phyloP scores from a whole-genome alignment of 2,329 filamentous ascomycete genomes.

The Sporothrix euskadiensis region DNA sequence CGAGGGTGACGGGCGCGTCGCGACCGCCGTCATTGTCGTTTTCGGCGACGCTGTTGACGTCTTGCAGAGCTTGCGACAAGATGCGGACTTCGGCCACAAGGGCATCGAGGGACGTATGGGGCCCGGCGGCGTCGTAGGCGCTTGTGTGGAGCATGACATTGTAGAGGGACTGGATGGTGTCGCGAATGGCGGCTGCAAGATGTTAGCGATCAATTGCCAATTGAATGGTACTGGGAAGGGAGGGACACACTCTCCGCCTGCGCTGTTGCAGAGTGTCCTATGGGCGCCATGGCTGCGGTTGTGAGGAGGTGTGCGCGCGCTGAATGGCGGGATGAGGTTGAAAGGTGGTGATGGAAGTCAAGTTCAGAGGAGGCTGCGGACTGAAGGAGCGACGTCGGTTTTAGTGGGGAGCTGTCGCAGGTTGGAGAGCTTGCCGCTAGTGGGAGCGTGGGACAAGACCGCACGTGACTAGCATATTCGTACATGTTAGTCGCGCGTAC shows the following conservation, averaged over 20 bases:
- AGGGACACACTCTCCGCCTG: slow-evolving; percentile 30
- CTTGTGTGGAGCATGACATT: slow-evolving; percentile 63
- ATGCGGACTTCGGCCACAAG: slow-evolving; percentile 56
- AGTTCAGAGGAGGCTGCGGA: not conserved
- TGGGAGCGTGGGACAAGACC: not conserved
- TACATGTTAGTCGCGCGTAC: no score
- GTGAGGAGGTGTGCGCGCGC: not conserved
- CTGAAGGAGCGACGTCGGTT: not conserved
- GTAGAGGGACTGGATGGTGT: slow-evolving; percentile 64
- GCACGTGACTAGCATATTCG: not conserved
- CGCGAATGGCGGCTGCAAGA: slow-evolving; percentile 35
- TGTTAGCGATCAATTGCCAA: not conserved
- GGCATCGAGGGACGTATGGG: slow-evolving; percentile 55
- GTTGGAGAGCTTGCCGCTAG: not conserved
- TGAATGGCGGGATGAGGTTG: not conserved
- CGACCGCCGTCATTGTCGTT: not conserved
- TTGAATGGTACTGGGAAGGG: not conserved
- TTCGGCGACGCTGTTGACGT: slow-evolving; percentile 45
- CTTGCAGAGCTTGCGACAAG: slow-evolving; percentile 44
- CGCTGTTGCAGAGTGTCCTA: slow-evolving; percentile 35
- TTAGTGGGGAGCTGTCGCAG: slow-evolving; percentile 8
- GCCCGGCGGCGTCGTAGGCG: slow-evolving; percentile 55
- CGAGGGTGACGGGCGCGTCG: not conserved
- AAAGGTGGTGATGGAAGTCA: not conserved
- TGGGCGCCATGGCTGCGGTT: slow-evolving; percentile 44